Evolutionary conservation across 108 stramenopile species (phyloP).

Genomic region (Schizochytrium sp.): DNA sequence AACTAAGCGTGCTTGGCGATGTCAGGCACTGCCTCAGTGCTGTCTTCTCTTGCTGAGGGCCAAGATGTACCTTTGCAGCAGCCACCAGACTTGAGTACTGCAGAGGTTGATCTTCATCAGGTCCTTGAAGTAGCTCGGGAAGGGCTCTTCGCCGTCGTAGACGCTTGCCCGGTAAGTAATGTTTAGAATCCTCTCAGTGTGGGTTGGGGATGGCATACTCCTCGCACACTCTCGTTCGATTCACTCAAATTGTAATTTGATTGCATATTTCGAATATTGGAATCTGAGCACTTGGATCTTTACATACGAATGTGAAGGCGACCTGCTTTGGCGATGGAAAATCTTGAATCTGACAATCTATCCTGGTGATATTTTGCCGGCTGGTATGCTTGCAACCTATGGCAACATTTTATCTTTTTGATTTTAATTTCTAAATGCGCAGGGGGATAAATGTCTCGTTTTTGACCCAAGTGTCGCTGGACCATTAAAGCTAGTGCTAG

Average conservation of each 20-base stretch:
- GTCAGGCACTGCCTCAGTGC: slow-evolving; percentile 18
- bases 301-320: background rate
- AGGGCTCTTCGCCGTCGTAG: slow-evolving; percentile 43
- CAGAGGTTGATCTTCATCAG: slow-evolving; percentile 31
- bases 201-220: too few species aligned
- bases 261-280: too few species aligned
- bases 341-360: too few species aligned
- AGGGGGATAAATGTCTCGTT: slow-evolving; percentile 39
- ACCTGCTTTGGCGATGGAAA: too few species aligned
- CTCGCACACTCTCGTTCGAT: too few species aligned
- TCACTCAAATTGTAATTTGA: too few species aligned
- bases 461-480: slow-evolving; percentile 56
- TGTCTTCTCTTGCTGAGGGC: slow-evolving; percentile 32
- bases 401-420: background rate
- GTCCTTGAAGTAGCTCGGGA: slow-evolving; percentile 38
- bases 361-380: too few species aligned
- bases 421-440: background rate
- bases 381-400: too few species aligned
- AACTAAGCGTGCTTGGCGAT: background rate
- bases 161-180: background rate
- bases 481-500: slow-evolving; percentile 55
- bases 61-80: slow-evolving; percentile 37
- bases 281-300: background rate
- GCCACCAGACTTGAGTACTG: slow-evolving; percentile 35
- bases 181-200: too few species aligned